Base-by-base conservation (phyloP, 1,284 basidiomycete genomes). In the Ustilago bromivora region DNA sequence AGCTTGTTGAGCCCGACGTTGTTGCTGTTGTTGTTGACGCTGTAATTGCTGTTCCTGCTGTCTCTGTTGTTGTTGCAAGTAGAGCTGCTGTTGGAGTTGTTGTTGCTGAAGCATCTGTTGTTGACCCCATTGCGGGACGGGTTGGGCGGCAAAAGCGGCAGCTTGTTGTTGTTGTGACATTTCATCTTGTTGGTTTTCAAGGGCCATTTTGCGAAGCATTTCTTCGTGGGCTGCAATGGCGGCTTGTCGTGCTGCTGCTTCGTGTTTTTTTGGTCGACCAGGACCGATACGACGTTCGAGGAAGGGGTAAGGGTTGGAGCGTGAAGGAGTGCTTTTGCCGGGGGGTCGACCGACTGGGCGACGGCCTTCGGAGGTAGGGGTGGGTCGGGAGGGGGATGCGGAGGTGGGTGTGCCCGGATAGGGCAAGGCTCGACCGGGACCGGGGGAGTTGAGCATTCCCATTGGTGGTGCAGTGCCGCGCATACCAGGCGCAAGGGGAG, bases 261-360 rank as follows among this genome's bases (percentile, higher is more conserved):
- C 74, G 57, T 71, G 68, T 57, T 76, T 76, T 52, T 71, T 71
- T 28, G 74, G 74, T 47, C 74, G 68, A 54, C 74, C 74, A 17
- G 74, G 74, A n/a, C 74, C 74, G 2, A 67, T 46, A 32, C 74
- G 68, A 36, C 69, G 68, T 34, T 76, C 74, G 47, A 67, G 35
- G 38, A 71, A 68, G 7, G 74, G 74, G 49, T 73, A 73, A 11
- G 71, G 71, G 32, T 73, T 73, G 55, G 71, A 73, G 12, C 71
- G 54, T 41, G 53, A 64, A 3, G 71, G 71, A 1, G 71, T 73
- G 49, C 71, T 61, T 55, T 73, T 73, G 58, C 71, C 71, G 0
- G 71, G 71, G 4, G 71, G 71, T 38, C 71, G 71, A 8, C 71
- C 71, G 17, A 73, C 71, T 9, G 71, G 71, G 34, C 66, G 56